A percentile compares a stretch with the other conserved stretches of the same genome.
phyloP scores from a whole-genome alignment of 768 basidiomycete species.

The Boletus reticuloceps region DNA sequence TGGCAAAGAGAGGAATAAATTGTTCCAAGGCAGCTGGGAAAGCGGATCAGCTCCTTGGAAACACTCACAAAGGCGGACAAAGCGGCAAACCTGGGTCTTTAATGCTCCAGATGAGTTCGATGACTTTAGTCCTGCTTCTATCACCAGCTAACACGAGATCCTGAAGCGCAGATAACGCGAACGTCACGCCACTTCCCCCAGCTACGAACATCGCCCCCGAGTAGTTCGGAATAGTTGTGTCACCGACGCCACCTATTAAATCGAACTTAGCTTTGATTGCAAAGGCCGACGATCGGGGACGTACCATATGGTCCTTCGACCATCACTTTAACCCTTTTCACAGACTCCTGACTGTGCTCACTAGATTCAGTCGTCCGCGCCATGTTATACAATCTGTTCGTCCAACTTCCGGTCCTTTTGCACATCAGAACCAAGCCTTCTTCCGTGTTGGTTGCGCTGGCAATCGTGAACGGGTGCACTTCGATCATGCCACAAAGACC shows the following conservation, averaged over 20 bases:
- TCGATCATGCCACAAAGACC: slow-evolving; percentile 58
- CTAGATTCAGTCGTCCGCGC: slow-evolving; percentile 32
- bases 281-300: slow-evolving; percentile 5
- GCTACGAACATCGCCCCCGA: slow-evolving; percentile 66
- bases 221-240: slow-evolving; percentile 60
- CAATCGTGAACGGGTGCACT: slow-evolving; percentile 80
- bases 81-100: slow-evolving; percentile 45
- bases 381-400: slow-evolving; percentile 51
- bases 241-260: slow-evolving; percentile 51
- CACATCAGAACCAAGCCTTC: slow-evolving; percentile 67
- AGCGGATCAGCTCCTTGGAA: neutral
- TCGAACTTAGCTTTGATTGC: too few relatives aligned
- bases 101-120: slow-evolving; percentile 70
- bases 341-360: slow-evolving; percentile 20
- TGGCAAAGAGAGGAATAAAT: slow-evolving; percentile 46
- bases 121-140: slow-evolving; percentile 49
- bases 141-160: slow-evolving; percentile 55
- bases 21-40: slow-evolving; percentile 41
- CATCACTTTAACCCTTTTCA: slow-evolving; percentile 35
- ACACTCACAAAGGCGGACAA: neutral
- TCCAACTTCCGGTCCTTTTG: slow-evolving; percentile 68
- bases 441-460: slow-evolving; percentile 51
- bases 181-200: slow-evolving; percentile 78
- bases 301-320: slow-evolving; percentile 56
- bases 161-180: slow-evolving; percentile 57